Evolutionary conservation across 1,139 yeast species (phyloP), one percentile per base, ranked within the genome.

Genomic region (Kurtzmaniella quercitrusa): DNA sequence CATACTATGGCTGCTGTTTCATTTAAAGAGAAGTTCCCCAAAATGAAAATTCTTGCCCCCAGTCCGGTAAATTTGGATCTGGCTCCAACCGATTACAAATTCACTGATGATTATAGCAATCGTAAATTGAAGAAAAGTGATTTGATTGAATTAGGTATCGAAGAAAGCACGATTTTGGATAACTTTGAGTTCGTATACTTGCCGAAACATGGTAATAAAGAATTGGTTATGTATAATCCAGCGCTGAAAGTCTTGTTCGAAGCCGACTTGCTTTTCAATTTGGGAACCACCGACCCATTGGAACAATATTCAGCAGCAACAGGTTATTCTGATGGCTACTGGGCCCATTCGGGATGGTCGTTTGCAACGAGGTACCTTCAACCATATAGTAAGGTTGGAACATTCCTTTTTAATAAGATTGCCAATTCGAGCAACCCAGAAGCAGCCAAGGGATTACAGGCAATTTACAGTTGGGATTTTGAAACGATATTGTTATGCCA

Each of bases 251-350:
- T 76, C 0, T 53, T 82, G 33, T 65, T 77, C 46, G 77, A 74
- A 47, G 86, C 82, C 2, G 88, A 82, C 53, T 55, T 82, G 44
- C 50, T 80, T 14, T 72, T 81, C 59, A 78, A 79, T 51, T 60
- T 82, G 45, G 68, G 66, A 8, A 56, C 55, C 3, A 46, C 47
- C 36, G 54, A 44, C 11, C 45, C 48, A 2, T 51, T 65, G 44
- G 63, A 68, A 52, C 68, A 66, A 53, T 55, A 56, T 43, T 57
- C 65, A 37, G 80, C 78, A 38, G 83, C 69, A 45, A 74, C 73
- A 18, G 76, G 73, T 1, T 65, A 38, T 43, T 47, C 57, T 1
- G 50, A 52, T 5, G 59, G 61, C 7, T 62, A 55, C 44, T 56
- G 60, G 39, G 74, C 78, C n/a, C 69, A 67, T 42, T 50, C 58